These are phyloP conservation scores for Cladosporium sp. DNA, from an alignment of 2,329 filamentous ascomycete species.

Conservation along the genomic window DNA sequence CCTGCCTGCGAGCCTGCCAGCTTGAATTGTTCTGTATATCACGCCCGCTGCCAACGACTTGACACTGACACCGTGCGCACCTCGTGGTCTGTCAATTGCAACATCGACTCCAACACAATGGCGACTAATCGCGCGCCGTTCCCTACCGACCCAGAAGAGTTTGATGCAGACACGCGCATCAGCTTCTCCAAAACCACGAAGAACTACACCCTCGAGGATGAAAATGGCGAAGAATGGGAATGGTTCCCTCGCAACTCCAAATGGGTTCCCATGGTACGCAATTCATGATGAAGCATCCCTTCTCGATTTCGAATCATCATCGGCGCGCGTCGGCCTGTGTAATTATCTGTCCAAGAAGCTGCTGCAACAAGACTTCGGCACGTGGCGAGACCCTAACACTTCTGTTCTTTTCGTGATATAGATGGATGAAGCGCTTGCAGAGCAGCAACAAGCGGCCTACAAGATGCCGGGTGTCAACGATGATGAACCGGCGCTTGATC, in stretches of 20 bases:
- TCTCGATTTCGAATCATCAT: conserved; percentile 15
- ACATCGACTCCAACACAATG: conserved; percentile 7
- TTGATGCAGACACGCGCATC: conserved; percentile 75
- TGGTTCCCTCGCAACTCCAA: conserved; percentile 67
- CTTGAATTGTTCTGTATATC: no score
- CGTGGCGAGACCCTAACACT: conserved; percentile 24
- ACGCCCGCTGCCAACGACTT: no score
- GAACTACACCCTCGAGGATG: conserved; percentile 72
- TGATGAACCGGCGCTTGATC: conserved; percentile 34
- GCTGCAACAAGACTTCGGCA: neutral
- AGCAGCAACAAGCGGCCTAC: conserved; percentile 60
- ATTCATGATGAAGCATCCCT: conserved; percentile 19
- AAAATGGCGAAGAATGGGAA: conserved; percentile 79
- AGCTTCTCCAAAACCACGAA: conserved; percentile 80
- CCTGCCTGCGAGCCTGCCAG: no score
- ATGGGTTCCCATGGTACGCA: conserved; percentile 66
- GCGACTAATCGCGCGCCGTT: conserved; percentile 34
- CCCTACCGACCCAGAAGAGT: conserved; percentile 58
- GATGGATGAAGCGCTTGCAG: conserved; percentile 58
- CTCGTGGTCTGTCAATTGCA: neutral
- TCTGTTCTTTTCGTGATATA: conserved; percentile 27
- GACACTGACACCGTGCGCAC: neutral
- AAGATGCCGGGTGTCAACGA: conserved; percentile 58
- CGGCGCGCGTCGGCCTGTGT: neutral
- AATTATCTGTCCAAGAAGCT: neutral